A percentile compares a stretch with the other conserved stretches of the same genome.
phyloP scores from a whole-genome alignment of 768 basidiomycete genomes.

The Lyophyllum decastes region DNA sequence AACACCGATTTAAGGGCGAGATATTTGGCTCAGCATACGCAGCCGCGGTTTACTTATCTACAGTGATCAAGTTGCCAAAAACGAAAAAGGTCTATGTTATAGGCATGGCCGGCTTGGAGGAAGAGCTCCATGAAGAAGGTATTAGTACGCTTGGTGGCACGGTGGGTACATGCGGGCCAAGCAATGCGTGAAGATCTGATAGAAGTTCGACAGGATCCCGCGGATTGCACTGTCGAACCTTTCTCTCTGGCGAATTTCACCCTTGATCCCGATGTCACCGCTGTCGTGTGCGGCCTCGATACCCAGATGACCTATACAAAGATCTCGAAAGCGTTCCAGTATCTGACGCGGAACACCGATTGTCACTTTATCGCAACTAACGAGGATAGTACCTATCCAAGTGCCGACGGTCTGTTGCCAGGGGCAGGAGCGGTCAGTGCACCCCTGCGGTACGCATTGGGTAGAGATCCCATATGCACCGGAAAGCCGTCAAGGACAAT shows the following conservation, averaged over 20 bases:
- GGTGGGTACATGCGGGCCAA: slow-evolving; percentile 43
- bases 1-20: slow-evolving; percentile 69
- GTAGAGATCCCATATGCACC: slow-evolving; percentile 71
- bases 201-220: slow-evolving; percentile 64
- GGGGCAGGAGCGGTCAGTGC: slow-evolving; percentile 87
- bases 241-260: slow-evolving; percentile 72
- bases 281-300: slow-evolving; percentile 94
- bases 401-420: slow-evolving; percentile 69
- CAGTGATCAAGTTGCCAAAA: slow-evolving; percentile 85
- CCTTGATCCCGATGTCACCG: slow-evolving; percentile 79
- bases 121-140: slow-evolving; percentile 90
- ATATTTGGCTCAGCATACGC: slow-evolving; percentile 94
- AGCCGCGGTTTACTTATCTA: slow-evolving; percentile 73
- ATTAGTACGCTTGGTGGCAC: slow-evolving; percentile 82
- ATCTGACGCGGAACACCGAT: slow-evolving; percentile 76
- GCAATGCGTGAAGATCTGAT: not conserved
- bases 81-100: slow-evolving; percentile 96
- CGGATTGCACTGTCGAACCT: slow-evolving; percentile 71
- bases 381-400: slow-evolving; percentile 90
- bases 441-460: slow-evolving; percentile 73
- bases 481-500: slow-evolving; percentile 92
- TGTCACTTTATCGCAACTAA: slow-evolving; percentile 92
- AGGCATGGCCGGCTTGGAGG: slow-evolving; percentile 88
- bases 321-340: slow-evolving; percentile 88
- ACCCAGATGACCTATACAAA: slow-evolving; percentile 90